Percentiles rank a stretch among this genome's conserved stretches.
These are phyloP conservation scores for Penstemon barbatus DNA, from an alignment of 257 asterid genomes.

Conservation along the genomic window DNA sequence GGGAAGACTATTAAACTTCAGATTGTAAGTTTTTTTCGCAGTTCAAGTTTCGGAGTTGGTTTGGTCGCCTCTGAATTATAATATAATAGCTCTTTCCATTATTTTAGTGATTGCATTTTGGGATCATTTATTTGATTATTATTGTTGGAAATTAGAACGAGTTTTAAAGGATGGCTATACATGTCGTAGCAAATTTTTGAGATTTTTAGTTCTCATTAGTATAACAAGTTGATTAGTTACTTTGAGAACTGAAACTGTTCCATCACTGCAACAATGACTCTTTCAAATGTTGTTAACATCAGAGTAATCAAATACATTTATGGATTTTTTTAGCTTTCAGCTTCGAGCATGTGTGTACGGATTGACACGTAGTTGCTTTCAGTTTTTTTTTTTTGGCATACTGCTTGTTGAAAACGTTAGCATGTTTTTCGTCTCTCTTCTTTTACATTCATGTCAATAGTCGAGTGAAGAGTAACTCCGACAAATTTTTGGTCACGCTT, in stretches of 20 bases:
- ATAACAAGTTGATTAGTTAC: background rate
- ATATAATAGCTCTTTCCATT: background rate
- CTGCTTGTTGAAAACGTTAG: background rate
- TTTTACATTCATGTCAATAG: background rate
- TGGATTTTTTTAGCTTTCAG: background rate
- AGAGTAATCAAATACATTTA: background rate
- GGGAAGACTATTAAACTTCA: slow-evolving; percentile 59
- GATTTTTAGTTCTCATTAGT: background rate
- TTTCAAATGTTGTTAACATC: background rate
- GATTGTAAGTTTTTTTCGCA: slow-evolving; percentile 37
- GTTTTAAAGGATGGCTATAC: background rate
- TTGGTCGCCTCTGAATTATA: background rate
- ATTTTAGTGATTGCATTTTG: background rate
- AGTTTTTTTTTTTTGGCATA: background rate
- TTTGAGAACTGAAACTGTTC: background rate
- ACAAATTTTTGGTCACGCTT: slow-evolving; percentile 1
- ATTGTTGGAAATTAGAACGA: background rate
- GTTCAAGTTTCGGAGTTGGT: background rate
- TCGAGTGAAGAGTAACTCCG: background rate
- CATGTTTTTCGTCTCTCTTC: background rate
- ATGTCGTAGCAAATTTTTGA: background rate
- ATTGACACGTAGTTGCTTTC: background rate
- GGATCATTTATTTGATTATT: background rate
- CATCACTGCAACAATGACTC: background rate
- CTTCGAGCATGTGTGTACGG: background rate